phyloP scores from a whole-genome alignment of 495 filamentous ascomycete species.

The Talaromyces wortmannii region DNA sequence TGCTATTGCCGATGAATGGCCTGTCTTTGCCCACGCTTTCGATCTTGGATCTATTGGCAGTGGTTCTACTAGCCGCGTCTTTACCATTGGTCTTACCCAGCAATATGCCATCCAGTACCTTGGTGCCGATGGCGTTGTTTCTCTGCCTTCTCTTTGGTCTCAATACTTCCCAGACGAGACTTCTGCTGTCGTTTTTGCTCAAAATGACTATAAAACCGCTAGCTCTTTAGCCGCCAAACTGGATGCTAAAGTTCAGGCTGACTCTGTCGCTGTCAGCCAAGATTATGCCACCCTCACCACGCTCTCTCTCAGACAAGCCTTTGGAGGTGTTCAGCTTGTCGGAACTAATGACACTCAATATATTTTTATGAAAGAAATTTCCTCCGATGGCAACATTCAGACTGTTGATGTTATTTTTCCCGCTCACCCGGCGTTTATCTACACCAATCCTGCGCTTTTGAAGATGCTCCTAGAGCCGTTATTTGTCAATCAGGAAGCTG shows the following conservation, averaged over 20 bases:
- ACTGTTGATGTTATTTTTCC: conserved; percentile 48
- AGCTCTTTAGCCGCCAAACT: conserved; percentile 4
- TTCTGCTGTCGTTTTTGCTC: conserved; percentile 29
- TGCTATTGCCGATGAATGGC: conserved; percentile 43
- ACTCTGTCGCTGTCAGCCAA: conserved; percentile 17
- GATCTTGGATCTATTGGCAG: conserved; percentile 40
- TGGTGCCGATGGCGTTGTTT: conserved; percentile 22
- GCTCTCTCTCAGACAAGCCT: conserved; percentile 41
- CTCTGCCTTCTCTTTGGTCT: conserved; percentile 46
- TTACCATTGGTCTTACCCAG: conserved; percentile 47
- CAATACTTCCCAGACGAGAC: conserved; percentile 41
- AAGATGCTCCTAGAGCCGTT: conserved; percentile 43
- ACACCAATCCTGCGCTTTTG: conserved; percentile 41
- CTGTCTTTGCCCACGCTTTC: conserved; percentile 47
- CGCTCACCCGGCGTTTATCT: conserved; percentile 41
- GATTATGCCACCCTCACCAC: conserved; percentile 44
- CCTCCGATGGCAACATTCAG: conserved; percentile 45
- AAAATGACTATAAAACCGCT: conserved; percentile 18
- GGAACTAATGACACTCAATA: conserved; percentile 36
- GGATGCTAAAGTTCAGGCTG: conserved; percentile 8
- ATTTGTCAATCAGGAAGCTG: conserved; percentile 38
- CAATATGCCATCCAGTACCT: conserved; percentile 45
- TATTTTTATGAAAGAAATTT: conserved; percentile 48
- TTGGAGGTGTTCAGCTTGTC: conserved; percentile 39
- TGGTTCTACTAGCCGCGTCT: conserved; percentile 29